Conservation (phyloP, 805 yeast species). For the Sungouiozyma intestinalis region DNA sequence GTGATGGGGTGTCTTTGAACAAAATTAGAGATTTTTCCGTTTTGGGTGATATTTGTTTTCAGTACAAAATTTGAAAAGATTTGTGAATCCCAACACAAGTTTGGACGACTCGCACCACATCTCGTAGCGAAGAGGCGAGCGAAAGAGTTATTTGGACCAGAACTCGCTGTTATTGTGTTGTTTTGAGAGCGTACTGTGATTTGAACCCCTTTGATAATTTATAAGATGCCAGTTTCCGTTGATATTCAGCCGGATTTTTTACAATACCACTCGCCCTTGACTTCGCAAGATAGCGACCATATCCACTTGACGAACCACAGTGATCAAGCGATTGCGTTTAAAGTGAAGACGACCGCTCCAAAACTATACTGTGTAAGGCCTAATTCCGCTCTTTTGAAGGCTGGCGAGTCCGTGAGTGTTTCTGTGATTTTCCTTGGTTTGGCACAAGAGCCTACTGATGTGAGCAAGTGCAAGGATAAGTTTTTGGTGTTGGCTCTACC, state of each 20-base stretch:
- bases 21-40: not conserved
- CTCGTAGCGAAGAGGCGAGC: too few species aligned
- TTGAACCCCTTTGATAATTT: not conserved
- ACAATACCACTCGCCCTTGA: constrained; percentile 67
- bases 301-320: constrained; percentile 45
- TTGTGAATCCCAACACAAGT: too few species aligned
- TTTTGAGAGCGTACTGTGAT: not conserved
- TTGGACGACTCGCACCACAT: too few species aligned
- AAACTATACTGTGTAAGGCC: constrained; percentile 93
- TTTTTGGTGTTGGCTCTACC: constrained; percentile 83
- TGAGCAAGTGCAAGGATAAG: constrained; percentile 80
- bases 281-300: constrained; percentile 54
- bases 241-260: constrained; percentile 63
- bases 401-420: constrained; percentile 64
- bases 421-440: constrained; percentile 80
- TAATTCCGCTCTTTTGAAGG: constrained; percentile 68
- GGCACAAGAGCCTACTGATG: constrained; percentile 59
- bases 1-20: too few species aligned
- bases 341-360: constrained; percentile 97
- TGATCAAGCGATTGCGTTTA: constrained; percentile 62
- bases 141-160: too few species aligned
- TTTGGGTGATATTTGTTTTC: not conserved
- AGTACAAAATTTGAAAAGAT: not conserved
- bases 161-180: too few species aligned
- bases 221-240: constrained; percentile 29